phyloP scores from a whole-genome alignment of 106 monocot genomes.

The Platanthera guangdongensis region DNA sequence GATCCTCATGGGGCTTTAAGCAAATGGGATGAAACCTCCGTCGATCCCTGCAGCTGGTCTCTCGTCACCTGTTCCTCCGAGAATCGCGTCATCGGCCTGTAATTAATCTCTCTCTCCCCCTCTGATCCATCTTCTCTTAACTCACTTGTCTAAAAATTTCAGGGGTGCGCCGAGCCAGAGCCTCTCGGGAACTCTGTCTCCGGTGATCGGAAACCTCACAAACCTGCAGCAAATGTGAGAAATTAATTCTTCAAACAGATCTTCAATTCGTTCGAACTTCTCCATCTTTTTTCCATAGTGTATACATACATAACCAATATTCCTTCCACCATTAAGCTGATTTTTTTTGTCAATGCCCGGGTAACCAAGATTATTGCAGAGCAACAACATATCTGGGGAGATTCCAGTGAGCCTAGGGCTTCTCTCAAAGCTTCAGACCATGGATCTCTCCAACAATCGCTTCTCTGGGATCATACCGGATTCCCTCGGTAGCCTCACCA shows the following conservation, averaged over 20 bases:
- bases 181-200: conserved; percentile 73
- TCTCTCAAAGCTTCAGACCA: conserved; percentile 76
- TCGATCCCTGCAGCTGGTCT: conserved; percentile 97
- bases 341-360: neutral
- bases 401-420: conserved; percentile 64
- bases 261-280: neutral
- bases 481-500: conserved; percentile 46
- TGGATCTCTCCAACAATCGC: conserved; percentile 84
- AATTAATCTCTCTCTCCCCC: neutral
- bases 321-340: neutral
- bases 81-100: conserved; percentile 83
- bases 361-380: conserved; percentile 57
- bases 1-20: conserved; percentile 81
- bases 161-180: conserved; percentile 85
- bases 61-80: conserved; percentile 91
- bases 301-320: neutral
- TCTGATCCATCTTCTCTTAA: neutral
- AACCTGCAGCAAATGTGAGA: conserved; percentile 91
- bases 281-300: neutral
- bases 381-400: conserved; percentile 83
- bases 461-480: conserved; percentile 70
- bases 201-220: conserved; percentile 67
- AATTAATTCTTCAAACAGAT: neutral
- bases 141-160: neutral
- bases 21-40: conserved; percentile 93